Conservation (phyloP, 352 stramenopile species). For the Phytophthora multivora region DNA sequence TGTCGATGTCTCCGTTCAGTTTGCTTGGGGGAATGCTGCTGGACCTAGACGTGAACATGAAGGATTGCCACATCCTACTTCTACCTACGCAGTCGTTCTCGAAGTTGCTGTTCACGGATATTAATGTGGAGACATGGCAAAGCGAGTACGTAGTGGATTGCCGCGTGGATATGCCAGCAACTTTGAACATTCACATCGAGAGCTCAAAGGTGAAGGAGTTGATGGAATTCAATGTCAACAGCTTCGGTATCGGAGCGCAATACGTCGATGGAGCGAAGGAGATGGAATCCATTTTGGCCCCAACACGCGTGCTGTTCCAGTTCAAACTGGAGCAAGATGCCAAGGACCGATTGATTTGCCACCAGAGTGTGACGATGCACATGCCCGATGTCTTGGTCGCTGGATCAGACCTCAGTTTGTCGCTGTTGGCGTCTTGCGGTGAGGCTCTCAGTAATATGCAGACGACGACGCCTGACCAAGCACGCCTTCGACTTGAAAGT, state of each 20-base stretch:
- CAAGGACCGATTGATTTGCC: conserved; percentile 38
- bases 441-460: conserved; percentile 57
- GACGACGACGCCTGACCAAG: conserved; percentile 67
- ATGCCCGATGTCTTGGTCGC: conserved; percentile 68
- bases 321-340: conserved; percentile 61
- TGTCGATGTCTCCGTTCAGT: conserved; percentile 70
- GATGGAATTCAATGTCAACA: conserved; percentile 53
- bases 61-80: conserved; percentile 61
- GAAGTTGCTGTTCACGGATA: conserved; percentile 60
- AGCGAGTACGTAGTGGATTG: conserved; percentile 57
- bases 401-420: conserved; percentile 75
- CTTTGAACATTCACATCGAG: conserved; percentile 47
- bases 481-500: conserved; percentile 57
- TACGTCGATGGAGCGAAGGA: conserved; percentile 54
- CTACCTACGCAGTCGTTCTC: conserved; percentile 53
- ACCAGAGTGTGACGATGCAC: conserved; percentile 59
- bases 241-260: conserved; percentile 53
- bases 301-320: conserved; percentile 49
- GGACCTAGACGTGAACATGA: conserved; percentile 51
- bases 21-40: conserved; percentile 61
- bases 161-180: conserved; percentile 55
- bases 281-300: conserved; percentile 49
- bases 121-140: conserved; percentile 50
- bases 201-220: conserved; percentile 53
- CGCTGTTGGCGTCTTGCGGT: conserved; percentile 58